Evolutionary conservation across 2,329 filamentous ascomycete genomes (phyloP), one percentile per base, ranked within the genome.

Genomic region (Magnaporthiopsis rhizophila): DNA sequence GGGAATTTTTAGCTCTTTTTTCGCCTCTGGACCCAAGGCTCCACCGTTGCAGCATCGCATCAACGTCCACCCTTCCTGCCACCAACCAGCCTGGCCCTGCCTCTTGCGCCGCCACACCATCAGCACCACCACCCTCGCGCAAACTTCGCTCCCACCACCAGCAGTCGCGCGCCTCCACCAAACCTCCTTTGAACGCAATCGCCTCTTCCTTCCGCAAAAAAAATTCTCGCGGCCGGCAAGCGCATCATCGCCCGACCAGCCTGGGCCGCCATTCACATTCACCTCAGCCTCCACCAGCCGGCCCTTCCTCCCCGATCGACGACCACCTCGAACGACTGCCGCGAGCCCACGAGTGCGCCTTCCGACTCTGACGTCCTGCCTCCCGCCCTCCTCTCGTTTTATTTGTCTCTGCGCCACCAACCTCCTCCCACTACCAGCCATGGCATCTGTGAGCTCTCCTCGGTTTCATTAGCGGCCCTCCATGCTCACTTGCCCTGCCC

Each of bases 391-490:
- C 56, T 58, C 57, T 56, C 57, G n/a, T 24, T 53, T 53, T 30
- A n/a, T 30, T 30, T 30, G 30, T 30, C 38, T 15, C 38, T 21
- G 15, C 38, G 38, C 38, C 15, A 18, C 38, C 38, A 15, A 50
- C 38, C 38, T 18, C 38, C 5, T 30, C 38, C 36, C 50, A n/a
- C 59, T 28, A 38, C 7, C 34, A 56, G 59, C 38, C 26, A 68
- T 68, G 66, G 64, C 66, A 61, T 65, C 66, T 53, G 66, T 68
- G 61, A 64, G 66, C 62, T 58, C n/a, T 15, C 24, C 32, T 15
- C 15, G n/a, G 5, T 28, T n/a, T 34, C 57, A 30, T 18, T 21
- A 58, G 26, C 26, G 30, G 26, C 57, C 26, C 13, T 21, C n/a
- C 15, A 24, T 32, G n/a, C n/a, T 24, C 24, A 18, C 28, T 13